These are phyloP conservation scores for Mucor circinelloides DNA, from an alignment of 371 early-diverging fungal genomes.

Conservation along the genomic window DNA sequence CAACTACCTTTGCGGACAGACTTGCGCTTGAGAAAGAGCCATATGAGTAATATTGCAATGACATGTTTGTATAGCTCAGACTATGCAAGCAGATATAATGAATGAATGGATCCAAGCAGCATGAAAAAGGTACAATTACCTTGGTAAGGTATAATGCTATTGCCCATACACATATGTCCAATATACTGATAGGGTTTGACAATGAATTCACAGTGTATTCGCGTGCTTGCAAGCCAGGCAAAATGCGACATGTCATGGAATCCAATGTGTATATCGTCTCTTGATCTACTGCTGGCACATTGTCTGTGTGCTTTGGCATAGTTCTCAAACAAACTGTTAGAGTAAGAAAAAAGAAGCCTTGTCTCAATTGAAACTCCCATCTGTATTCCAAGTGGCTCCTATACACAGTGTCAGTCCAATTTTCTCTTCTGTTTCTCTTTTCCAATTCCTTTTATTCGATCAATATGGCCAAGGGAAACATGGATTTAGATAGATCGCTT, in stretches of 20 bases:
- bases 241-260: constrained; percentile 12
- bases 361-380: not conserved
- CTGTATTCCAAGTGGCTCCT: not conserved
- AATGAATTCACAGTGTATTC: constrained; percentile 14
- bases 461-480: constrained; percentile 8
- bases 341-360: not conserved
- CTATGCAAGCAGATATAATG: not conserved
- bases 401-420: too few relatives aligned
- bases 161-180: not conserved
- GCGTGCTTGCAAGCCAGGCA: constrained; percentile 15
- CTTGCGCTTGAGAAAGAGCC: constrained; percentile 1
- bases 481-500: constrained; percentile 20
- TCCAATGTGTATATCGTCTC: constrained; percentile 1
- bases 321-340: not conserved
- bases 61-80: not conserved
- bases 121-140: not conserved
- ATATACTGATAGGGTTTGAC: not conserved
- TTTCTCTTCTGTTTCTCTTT: not conserved
- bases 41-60: not conserved
- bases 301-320: not conserved
- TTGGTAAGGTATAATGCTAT: not conserved
- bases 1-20: constrained; percentile 4
- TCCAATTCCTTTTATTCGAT: not conserved
- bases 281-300: not conserved
- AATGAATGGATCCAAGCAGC: not conserved